A percentile compares a stretch with the other conserved stretches of the same genome.
Conservation (phyloP, 345 rosid species). For the Passiflora organensis region DNA sequence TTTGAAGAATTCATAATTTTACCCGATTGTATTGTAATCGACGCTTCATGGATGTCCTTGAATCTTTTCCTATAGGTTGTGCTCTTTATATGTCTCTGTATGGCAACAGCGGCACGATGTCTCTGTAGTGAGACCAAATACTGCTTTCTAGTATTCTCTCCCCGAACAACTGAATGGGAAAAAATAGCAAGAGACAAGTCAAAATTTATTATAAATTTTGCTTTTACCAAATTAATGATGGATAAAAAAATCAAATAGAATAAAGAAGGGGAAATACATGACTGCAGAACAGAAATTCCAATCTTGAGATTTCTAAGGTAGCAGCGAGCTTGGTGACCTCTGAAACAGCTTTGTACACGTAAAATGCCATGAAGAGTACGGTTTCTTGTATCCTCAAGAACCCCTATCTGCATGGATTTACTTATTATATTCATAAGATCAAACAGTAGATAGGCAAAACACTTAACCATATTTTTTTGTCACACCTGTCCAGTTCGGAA, state of each 20-base stretch:
- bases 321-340: slow-evolving; percentile 84
- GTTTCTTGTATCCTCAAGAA: slow-evolving; percentile 95
- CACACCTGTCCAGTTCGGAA: slow-evolving; percentile 96
- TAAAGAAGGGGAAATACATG: slow-evolving; percentile 49
- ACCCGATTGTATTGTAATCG: slow-evolving; percentile 82
- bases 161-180: slow-evolving; percentile 61
- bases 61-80: slow-evolving; percentile 37
- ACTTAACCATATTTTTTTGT: background rate
- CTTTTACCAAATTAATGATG: slow-evolving; percentile 9
- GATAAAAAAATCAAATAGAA: slow-evolving; percentile 1
- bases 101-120: slow-evolving; percentile 78
- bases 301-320: slow-evolving; percentile 52
- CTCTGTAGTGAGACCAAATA: slow-evolving; percentile 50
- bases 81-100: slow-evolving; percentile 67
- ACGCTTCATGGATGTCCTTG: slow-evolving; percentile 43
- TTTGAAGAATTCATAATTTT: background rate
- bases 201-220: background rate
- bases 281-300: slow-evolving; percentile 64
- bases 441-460: background rate
- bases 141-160: slow-evolving; percentile 68
- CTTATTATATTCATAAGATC: slow-evolving; percentile 2
- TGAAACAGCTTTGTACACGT: slow-evolving; percentile 90
- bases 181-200: slow-evolving; percentile 3
- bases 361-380: slow-evolving; percentile 93
- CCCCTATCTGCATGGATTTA: slow-evolving; percentile 64